Percentiles rank a stretch among this genome's conserved stretches.
These are phyloP conservation scores for Termitomyces sp. DNA, from an alignment of 768 basidiomycete species.

Conservation along the genomic window DNA sequence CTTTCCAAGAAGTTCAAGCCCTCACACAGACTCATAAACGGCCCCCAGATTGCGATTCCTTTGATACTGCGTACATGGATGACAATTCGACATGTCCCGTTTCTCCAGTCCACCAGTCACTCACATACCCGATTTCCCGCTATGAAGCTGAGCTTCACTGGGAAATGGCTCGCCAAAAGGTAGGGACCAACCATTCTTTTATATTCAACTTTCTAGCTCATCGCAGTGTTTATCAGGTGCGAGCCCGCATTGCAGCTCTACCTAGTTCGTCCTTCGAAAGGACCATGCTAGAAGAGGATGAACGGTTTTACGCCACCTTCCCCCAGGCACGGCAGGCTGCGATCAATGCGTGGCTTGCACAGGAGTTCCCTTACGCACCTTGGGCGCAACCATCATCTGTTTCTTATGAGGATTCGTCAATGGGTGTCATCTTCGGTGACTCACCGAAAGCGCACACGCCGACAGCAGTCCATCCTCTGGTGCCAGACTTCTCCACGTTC, in stretches of 20 bases:
- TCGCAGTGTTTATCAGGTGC: not conserved
- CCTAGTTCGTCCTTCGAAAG: conserved; percentile 12
- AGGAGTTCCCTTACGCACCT: not conserved
- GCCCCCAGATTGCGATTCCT: not conserved
- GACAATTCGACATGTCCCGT: not conserved
- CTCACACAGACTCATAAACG: not conserved
- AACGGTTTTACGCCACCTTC: conserved; percentile 16
- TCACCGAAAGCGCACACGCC: not conserved
- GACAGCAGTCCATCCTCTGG: not conserved
- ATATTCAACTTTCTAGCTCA: not conserved
- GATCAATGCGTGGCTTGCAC: conserved; percentile 11
- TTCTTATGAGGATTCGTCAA: not conserved
- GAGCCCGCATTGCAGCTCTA: not conserved
- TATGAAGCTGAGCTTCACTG: conserved; percentile 11
- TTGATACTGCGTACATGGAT: not conserved
- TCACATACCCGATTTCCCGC: not conserved
- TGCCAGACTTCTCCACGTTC: not conserved
- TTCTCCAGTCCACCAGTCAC: not conserved
- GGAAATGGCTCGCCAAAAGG: conserved; percentile 9
- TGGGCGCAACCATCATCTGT: not conserved
- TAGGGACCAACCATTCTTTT: not conserved
- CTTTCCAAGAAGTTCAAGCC: not conserved
- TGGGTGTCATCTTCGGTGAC: not conserved
- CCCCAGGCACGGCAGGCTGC: conserved; percentile 12
- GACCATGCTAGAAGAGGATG: conserved; percentile 15